Conservation (phyloP, 495 filamentous ascomycete species). For the Wilcoxina mikolae region DNA sequence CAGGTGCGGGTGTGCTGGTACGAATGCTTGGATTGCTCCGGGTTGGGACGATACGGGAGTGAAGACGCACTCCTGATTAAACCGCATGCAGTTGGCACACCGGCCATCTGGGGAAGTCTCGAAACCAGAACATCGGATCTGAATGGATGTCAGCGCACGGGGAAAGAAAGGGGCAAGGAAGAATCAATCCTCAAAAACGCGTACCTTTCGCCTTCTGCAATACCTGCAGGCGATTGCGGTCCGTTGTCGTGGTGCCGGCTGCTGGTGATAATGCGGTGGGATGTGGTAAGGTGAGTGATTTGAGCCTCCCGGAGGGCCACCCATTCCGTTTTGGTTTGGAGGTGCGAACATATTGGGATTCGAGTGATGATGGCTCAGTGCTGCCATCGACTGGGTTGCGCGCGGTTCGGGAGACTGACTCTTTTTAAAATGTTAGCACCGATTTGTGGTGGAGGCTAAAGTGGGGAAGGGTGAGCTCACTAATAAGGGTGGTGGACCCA, state of each 20-base stretch:
- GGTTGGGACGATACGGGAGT: conserved; percentile 64
- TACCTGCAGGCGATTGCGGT: conserved; percentile 79
- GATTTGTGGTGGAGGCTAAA: background rate
- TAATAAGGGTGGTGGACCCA: conserved; percentile 1
- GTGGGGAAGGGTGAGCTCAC: background rate
- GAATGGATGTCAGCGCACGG: background rate
- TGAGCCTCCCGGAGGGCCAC: background rate
- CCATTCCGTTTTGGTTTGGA: conserved; percentile 7
- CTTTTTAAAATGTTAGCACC: conserved; percentile 5
- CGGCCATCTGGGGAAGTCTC: conserved; percentile 61
- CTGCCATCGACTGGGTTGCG: conserved; percentile 5
- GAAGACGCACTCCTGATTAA: conserved; percentile 76
- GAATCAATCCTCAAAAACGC: background rate
- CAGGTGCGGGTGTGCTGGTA: conserved; percentile 46
- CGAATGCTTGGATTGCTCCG: conserved; percentile 52
- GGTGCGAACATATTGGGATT: conserved; percentile 5
- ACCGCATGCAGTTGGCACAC: conserved; percentile 65
- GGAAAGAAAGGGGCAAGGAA: too few relatives aligned
- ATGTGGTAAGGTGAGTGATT: background rate
- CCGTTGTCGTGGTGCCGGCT: conserved; percentile 58
- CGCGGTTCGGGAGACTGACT: conserved; percentile 3
- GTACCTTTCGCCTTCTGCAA: conserved; percentile 67
- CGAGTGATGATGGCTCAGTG: conserved; percentile 1
- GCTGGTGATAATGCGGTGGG: conserved; percentile 23
- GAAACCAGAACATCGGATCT: conserved; percentile 80